These are phyloP conservation scores for Pseudozyma tsukubaensis DNA, from an alignment of 1,284 basidiomycete species.

Conservation along the genomic window DNA sequence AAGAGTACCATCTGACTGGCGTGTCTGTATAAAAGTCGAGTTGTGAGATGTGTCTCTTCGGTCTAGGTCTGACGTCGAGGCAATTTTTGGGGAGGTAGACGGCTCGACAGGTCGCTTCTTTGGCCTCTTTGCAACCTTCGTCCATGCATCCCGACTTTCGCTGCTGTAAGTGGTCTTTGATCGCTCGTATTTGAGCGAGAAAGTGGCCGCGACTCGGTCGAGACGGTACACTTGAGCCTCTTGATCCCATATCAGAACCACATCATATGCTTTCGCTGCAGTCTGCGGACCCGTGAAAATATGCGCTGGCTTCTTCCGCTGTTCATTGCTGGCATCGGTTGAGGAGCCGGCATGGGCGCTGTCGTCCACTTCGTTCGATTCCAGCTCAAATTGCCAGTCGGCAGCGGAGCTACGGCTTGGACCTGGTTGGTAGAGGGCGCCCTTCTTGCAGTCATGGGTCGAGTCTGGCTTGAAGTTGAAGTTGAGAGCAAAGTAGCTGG, in stretches of 20 bases:
- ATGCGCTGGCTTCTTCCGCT: conserved; percentile 22
- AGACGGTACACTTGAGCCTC: conserved; percentile 18
- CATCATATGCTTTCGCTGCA: conserved; percentile 27
- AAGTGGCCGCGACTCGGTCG: conserved; percentile 31
- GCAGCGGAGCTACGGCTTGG: conserved; percentile 14
- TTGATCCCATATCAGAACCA: conserved; percentile 39
- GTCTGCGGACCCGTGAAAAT: conserved; percentile 41
- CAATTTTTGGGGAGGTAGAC: not conserved
- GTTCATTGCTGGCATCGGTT: not conserved
- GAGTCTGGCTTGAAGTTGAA: conserved; percentile 55
- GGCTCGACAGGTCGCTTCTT: conserved; percentile 8
- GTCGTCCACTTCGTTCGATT: conserved; percentile 14
- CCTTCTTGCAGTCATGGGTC: conserved; percentile 28
- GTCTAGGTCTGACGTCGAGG: not conserved
- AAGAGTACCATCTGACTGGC: no score
- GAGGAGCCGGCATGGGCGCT: not conserved
- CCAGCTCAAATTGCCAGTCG: conserved; percentile 46
- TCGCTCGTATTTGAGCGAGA: conserved; percentile 45
- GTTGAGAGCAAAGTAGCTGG: conserved; percentile 31
- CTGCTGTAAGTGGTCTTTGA: conserved; percentile 33
- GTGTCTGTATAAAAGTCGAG: no score
- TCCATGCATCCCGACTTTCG: conserved; percentile 17
- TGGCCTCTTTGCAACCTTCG: conserved; percentile 1
- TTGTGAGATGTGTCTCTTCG: no score
- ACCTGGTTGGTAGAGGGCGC: conserved; percentile 27